Evolutionary conservation across 371 early-diverging fungal genomes (phyloP), one percentile per base, ranked within the genome.

Genomic region (Zopfochytrium polystomum): DNA sequence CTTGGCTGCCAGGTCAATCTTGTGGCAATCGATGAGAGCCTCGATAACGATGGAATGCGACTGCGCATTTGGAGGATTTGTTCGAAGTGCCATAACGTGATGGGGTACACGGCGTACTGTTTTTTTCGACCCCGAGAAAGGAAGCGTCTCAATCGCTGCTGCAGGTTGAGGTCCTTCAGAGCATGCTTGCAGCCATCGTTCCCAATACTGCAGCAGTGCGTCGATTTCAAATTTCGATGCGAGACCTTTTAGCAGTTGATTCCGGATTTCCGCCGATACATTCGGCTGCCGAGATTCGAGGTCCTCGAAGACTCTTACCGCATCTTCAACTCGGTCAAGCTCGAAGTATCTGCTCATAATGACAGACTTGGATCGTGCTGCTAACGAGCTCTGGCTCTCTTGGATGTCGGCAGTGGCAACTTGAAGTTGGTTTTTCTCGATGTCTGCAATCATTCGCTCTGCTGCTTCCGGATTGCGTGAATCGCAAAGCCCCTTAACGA

Each of bases 101-200:
- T 42, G 32, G 9, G n/a, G 35, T 4, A 25, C 9, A 20, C 20
- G 33, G 30, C 25, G 0, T n/a, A 9, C 9, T 49, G 47, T 35
- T 18, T 30, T 49, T 22, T 49, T 7, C 31, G 25, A 23, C 32
- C 55, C 27, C 27, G 13, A 7, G 13, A 22, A 13, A 38, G 26
- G 13, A 18, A n/a, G 13, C 26, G n/a, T 6, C 32, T 42, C 32
- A 18, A 22, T 18, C n/a, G 25, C 45, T 50, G 52, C 45, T 80
- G 79, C 45, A 74, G 74, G 7, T 86, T 86, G 71, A 76, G 44
- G 85, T 87, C 1, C 74, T n/a, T n/a, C n/a, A n/a, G n/a, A n/a
- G n/a, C n/a, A n/a, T n/a, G n/a, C n/a, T n/a, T 84, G 65, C 52
- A 47, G 11, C 55, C 66, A 56, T 25, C 57, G 55, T 2, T 30